These are phyloP conservation scores for Globomyces sp. DNA, from an alignment of 371 early-diverging fungal genomes.

Conservation along the genomic window DNA sequence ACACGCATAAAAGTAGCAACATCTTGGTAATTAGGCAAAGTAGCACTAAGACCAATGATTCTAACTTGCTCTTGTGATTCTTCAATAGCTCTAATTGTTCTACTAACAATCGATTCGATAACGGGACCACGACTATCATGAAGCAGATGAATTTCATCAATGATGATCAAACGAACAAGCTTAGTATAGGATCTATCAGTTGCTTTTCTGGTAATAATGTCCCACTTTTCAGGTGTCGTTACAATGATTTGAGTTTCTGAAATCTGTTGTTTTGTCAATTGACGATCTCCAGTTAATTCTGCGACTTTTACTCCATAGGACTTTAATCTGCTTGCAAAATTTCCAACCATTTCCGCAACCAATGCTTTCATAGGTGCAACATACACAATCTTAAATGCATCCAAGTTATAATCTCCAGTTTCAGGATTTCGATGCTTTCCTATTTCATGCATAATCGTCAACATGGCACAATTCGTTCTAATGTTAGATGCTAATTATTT, in stretches of 20 bases:
- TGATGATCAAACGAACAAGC: slow-evolving; percentile 90
- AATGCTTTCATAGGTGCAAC: slow-evolving; percentile 99
- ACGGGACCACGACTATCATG: slow-evolving; percentile 99
- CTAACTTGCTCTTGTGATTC: slow-evolving; percentile 88
- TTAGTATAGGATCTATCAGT: slow-evolving; percentile 90
- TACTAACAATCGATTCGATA: slow-evolving; percentile 93
- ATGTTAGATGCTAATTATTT: not conserved
- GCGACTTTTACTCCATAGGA: slow-evolving; percentile 84
- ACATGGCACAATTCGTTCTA: slow-evolving; percentile 96
- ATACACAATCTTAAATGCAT: slow-evolving; percentile 96
- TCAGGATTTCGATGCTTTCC: slow-evolving; percentile 71
- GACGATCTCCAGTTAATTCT: slow-evolving; percentile 98
- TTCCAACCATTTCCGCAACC: slow-evolving; percentile 96
- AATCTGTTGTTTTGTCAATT: slow-evolving; percentile 92
- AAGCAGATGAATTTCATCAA: slow-evolving; percentile 99
- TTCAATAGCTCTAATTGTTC: slow-evolving; percentile 89
- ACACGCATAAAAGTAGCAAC: slow-evolving; percentile 97
- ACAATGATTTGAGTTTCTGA: slow-evolving; percentile 96
- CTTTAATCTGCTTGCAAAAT: slow-evolving; percentile 77
- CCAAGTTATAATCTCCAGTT: slow-evolving; percentile 75
- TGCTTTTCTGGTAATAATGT: slow-evolving; percentile 96
- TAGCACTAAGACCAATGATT: slow-evolving; percentile 98
- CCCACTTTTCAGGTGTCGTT: slow-evolving; percentile 99
- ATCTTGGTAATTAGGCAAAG: slow-evolving; percentile 98
- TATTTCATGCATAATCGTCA: slow-evolving; percentile 87